phyloP scores from a whole-genome alignment of 805 yeast species.

The Kockiozyma suomiensis region DNA sequence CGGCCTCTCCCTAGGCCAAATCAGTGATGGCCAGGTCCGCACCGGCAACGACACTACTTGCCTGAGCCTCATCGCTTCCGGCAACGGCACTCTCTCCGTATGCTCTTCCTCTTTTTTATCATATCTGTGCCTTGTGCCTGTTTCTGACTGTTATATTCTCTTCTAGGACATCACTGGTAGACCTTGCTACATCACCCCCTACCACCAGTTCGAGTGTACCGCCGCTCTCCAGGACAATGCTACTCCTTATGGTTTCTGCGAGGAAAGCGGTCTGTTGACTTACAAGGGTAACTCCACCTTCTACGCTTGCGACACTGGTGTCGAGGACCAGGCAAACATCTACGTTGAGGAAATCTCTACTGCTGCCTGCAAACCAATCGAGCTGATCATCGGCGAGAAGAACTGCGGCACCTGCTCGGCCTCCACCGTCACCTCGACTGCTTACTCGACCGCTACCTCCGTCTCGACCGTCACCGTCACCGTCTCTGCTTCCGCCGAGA shows the following conservation, averaged over 20 bases:
- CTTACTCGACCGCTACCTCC: conserved; percentile 3
- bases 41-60: conserved; percentile 29
- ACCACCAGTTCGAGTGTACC: conserved; percentile 33
- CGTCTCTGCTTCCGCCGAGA: background rate
- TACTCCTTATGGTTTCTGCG: conserved; percentile 32
- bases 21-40: conserved; percentile 33
- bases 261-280: conserved; percentile 19
- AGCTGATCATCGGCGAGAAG: conserved; percentile 17
- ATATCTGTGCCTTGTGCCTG: too few relatives aligned
- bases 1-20: conserved; percentile 32
- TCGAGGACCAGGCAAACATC: conserved; percentile 28
- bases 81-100: conserved; percentile 31
- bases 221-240: conserved; percentile 33
- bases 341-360: conserved; percentile 29
- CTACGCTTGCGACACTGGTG: conserved; percentile 35
- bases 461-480: conserved; percentile 28
- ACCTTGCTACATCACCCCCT: conserved; percentile 35
- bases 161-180: conserved; percentile 31
- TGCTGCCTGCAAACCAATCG: conserved; percentile 28
- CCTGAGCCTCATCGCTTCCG: conserved; percentile 17
- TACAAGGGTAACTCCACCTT: conserved; percentile 31
- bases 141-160: too few relatives aligned
- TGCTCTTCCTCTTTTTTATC: background rate
- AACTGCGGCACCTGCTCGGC: conserved; percentile 27
- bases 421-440: conserved; percentile 12